Percentiles rank a stretch among this genome's conserved stretches.
Evolutionary conservation across 495 filamentous ascomycete genomes (phyloP).

Genomic region (Hyaloscypha variabilis): DNA sequence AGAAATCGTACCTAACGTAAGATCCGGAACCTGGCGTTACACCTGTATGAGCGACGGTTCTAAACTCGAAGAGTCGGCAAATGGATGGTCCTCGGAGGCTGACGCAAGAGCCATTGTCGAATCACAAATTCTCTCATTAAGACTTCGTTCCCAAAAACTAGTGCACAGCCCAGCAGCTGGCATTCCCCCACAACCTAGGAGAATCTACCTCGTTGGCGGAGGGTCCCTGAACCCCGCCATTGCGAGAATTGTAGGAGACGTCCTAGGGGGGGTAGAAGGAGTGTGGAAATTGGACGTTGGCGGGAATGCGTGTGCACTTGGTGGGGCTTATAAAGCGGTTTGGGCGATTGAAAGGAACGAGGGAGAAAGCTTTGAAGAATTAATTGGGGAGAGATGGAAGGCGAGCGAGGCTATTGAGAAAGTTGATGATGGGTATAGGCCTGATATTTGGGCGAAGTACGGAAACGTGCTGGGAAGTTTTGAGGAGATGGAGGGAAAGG

Average conservation of each 20-base stretch:
- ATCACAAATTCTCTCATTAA: slow-evolving; percentile 87
- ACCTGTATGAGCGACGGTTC: slow-evolving; percentile 57
- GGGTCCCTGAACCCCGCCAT: slow-evolving; percentile 88
- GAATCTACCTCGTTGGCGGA: slow-evolving; percentile 93
- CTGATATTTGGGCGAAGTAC: slow-evolving; percentile 74
- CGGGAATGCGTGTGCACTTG: slow-evolving; percentile 94
- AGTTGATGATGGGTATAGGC: slow-evolving; percentile 79
- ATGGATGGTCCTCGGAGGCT: slow-evolving; percentile 57
- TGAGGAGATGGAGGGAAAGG: slow-evolving; percentile 72
- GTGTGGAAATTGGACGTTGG: slow-evolving; percentile 92
- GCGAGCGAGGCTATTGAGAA: slow-evolving; percentile 81
- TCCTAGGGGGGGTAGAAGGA: slow-evolving; percentile 85
- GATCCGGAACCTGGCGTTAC: slow-evolving; percentile 82
- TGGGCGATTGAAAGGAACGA: slow-evolving; percentile 77
- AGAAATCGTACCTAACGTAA: slow-evolving; percentile 92
- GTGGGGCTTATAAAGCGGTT: slow-evolving; percentile 94
- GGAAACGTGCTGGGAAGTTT: slow-evolving; percentile 76
- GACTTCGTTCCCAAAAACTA: slow-evolving; percentile 77
- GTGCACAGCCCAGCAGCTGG: slow-evolving; percentile 53
- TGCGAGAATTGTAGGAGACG: slow-evolving; percentile 75
- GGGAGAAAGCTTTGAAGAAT: slow-evolving; percentile 82
- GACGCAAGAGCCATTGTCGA: slow-evolving; percentile 93
- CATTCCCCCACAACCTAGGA: slow-evolving; percentile 80
- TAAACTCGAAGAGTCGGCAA: slow-evolving; percentile 46
- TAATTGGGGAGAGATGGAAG: slow-evolving; percentile 80